Evolutionary conservation across 495 filamentous ascomycete species (phyloP).

Genomic region (Penicillium chermesinum): DNA sequence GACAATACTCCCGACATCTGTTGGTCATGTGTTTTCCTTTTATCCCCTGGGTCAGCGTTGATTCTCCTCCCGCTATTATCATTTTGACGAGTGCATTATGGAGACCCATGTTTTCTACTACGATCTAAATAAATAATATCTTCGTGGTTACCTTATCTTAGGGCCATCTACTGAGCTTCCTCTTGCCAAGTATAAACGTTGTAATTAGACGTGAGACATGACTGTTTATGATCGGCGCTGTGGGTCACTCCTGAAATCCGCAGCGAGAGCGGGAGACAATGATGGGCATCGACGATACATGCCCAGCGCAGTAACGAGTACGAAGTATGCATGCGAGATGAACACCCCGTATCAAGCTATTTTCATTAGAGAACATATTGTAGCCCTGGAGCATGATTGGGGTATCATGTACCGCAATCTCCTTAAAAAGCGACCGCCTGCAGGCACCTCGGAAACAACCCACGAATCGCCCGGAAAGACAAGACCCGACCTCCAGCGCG

Average conservation of each 20-base stretch:
- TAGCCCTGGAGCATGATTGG: neutral
- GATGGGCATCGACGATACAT: neutral
- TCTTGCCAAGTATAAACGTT: neutral
- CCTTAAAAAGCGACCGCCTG: neutral
- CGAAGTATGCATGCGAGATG: neutral
- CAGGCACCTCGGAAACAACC: neutral
- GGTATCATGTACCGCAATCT: neutral
- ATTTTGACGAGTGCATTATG: neutral
- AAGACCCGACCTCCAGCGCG: too few relatives aligned
- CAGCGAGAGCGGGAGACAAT: neutral
- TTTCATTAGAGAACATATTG: too few relatives aligned
- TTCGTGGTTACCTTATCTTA: neutral
- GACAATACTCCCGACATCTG: neutral
- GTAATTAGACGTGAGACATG: neutral
- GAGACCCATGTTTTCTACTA: neutral
- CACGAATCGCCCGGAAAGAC: too few relatives aligned
- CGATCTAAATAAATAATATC: neutral
- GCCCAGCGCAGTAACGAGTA: neutral
- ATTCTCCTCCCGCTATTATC: too few relatives aligned
- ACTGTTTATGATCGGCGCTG: neutral
- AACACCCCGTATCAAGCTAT: too few relatives aligned
- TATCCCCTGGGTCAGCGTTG: neutral
- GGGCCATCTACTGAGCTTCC: neutral
- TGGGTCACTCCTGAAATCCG: neutral
- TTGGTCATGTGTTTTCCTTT: neutral